These are phyloP conservation scores for Paratinospora sagittata DNA, from an alignment of 164 flowering plant genomes.

Conservation along the genomic window DNA sequence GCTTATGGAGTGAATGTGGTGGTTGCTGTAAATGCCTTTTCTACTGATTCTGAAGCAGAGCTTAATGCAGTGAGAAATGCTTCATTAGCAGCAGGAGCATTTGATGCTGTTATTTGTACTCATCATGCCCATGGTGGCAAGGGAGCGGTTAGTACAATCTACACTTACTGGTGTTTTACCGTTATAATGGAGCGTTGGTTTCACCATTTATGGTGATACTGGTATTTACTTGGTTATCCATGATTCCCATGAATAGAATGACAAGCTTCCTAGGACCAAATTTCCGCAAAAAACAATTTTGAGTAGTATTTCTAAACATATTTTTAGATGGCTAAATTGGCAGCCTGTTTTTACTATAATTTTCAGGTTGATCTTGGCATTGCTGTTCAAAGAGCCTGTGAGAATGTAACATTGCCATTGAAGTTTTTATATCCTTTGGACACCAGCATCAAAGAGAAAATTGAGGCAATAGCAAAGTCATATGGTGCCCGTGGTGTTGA, in stretches of 20 bases:
- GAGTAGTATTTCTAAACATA: too few relatives aligned
- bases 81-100: constrained; percentile 88
- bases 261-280: too few relatives aligned
- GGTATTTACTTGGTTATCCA: not conserved
- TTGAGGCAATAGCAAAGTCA: constrained; percentile 87
- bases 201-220: not conserved
- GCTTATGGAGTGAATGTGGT: constrained; percentile 92
- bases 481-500: constrained; percentile 96
- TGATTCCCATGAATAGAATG: not conserved
- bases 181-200: not conserved
- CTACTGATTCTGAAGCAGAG: constrained; percentile 91
- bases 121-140: constrained; percentile 99
- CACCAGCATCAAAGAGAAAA: constrained; percentile 81
- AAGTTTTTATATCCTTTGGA: constrained; percentile 86
- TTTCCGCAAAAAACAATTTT: too few relatives aligned
- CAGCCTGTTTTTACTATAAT: constrained; percentile 4
- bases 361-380: constrained; percentile 89
- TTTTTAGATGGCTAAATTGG: not conserved
- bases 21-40: constrained; percentile 86
- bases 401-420: constrained; percentile 63
- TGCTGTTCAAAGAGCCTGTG: constrained; percentile 92
- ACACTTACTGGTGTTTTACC: not conserved
- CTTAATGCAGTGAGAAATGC: constrained; percentile 69
- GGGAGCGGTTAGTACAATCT: constrained; percentile 91
- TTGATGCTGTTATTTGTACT: constrained; percentile 90